Evolutionary conservation across 2,329 filamentous ascomycete species (phyloP).

Genomic region (Anthostomella pinea): DNA sequence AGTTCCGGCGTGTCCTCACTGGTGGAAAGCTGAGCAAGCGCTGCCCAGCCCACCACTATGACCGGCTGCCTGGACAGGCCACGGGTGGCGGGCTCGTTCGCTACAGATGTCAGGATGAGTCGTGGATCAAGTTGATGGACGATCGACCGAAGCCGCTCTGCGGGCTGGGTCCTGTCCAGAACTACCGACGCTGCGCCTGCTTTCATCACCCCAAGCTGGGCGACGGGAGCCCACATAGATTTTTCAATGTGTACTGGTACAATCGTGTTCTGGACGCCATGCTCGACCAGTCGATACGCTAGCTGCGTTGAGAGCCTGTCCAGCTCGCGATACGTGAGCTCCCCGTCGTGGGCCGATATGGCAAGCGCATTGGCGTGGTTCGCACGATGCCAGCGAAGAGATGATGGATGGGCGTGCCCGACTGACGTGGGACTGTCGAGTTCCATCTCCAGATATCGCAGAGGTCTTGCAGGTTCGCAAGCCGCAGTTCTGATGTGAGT

Average conservation of each 20-base stretch:
- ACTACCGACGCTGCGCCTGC: slow-evolving; percentile 24
- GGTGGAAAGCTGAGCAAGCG: no score
- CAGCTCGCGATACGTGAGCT: slow-evolving; percentile 31
- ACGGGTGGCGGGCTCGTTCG: no score
- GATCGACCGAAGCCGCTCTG: neutral
- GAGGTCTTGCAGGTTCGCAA: no score
- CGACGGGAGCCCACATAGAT: slow-evolving; percentile 5
- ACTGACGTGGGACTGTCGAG: slow-evolving; percentile 3
- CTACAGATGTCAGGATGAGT: neutral
- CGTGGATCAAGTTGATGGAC: neutral
- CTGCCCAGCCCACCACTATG: no score
- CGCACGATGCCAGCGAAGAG: slow-evolving; percentile 7
- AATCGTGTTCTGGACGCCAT: neutral
- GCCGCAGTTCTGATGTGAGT: no score
- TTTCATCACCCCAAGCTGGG: slow-evolving; percentile 20
- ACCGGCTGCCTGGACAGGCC: no score
- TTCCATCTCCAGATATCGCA: slow-evolving; percentile 14
- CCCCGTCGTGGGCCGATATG: slow-evolving; percentile 30
- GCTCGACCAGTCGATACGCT: slow-evolving; percentile 18
- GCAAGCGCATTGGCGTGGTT: slow-evolving; percentile 24
- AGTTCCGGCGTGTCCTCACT: no score
- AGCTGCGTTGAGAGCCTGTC: slow-evolving; percentile 22
- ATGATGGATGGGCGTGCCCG: slow-evolving; percentile 9
- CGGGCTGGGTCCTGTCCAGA: slow-evolving; percentile 17
- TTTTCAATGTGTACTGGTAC: slow-evolving; percentile 4